These are phyloP conservation scores for Neofusicoccum umdonicola DNA, from an alignment of 2,329 filamentous ascomycete species.

Conservation along the genomic window DNA sequence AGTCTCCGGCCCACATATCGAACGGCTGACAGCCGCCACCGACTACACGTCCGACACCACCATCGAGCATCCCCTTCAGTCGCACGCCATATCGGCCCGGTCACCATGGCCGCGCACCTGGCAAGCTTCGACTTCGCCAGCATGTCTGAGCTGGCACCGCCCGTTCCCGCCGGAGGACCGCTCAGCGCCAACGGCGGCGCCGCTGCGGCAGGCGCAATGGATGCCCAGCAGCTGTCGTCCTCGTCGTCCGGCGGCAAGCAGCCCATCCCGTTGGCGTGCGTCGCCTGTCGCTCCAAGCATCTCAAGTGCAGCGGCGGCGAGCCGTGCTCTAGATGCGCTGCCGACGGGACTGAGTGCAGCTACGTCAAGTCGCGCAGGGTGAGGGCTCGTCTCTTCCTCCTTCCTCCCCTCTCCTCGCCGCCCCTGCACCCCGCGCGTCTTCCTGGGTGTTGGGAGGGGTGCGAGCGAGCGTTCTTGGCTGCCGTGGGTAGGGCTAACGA, in stretches of 20 bases:
- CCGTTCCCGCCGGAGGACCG: neutral
- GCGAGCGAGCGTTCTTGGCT: neutral
- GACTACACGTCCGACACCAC: neutral
- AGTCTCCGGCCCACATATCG: neutral
- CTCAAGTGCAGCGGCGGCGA: constrained; percentile 54
- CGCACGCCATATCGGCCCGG: neutral
- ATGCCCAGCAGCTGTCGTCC: neutral
- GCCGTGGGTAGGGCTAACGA: neutral
- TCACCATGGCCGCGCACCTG: neutral
- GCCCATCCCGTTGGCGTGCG: constrained; percentile 47
- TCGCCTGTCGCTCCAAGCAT: constrained; percentile 52
- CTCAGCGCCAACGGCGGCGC: neutral
- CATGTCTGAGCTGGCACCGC: neutral
- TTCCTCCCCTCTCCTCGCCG: neutral
- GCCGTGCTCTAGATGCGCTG: constrained; percentile 49
- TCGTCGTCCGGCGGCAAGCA: constrained; percentile 14
- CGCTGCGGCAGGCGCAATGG: neutral
- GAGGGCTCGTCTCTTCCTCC: neutral
- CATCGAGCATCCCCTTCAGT: neutral
- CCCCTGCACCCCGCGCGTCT: constrained; percentile 23
- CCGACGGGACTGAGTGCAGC: constrained; percentile 41
- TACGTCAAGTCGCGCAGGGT: constrained; percentile 53
- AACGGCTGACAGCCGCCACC: neutral
- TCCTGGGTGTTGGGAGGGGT: constrained; percentile 16
- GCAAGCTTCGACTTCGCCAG: constrained; percentile 1